phyloP scores from a whole-genome alignment of 208 protist species.

The Trypanosoma lewisi region DNA sequence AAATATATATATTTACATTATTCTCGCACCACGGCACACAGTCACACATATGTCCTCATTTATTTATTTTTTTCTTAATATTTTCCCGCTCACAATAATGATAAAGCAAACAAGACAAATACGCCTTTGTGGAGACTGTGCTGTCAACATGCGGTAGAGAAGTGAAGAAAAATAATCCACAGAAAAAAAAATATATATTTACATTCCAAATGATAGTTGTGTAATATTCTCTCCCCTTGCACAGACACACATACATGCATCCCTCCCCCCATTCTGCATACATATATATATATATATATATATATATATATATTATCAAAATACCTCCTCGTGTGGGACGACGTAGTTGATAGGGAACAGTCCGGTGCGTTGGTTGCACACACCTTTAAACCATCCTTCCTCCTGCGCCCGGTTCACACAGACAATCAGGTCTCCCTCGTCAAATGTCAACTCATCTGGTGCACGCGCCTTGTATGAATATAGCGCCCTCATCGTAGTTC shows the following conservation, averaged over 20 bases:
- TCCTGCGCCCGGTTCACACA: constrained; percentile 72
- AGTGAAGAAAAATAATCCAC: not conserved
- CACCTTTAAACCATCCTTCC: constrained; percentile 89
- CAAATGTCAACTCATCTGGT: constrained; percentile 86
- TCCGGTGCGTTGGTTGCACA: constrained; percentile 87
- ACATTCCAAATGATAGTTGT: too few species aligned
- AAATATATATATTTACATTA: too few species aligned
- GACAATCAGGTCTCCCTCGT: constrained; percentile 67
- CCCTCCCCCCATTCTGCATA: not conserved
- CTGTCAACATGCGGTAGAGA: not conserved
- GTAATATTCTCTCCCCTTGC: too few species aligned
- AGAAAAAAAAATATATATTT: constrained; percentile 13
- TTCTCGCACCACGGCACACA: too few species aligned
- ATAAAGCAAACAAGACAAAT: not conserved
- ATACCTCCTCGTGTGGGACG: constrained; percentile 13
- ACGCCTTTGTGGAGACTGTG: not conserved
- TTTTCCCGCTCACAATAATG: too few species aligned
- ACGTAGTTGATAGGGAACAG: constrained; percentile 91
- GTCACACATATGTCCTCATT: too few species aligned
- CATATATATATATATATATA: constrained; percentile 15
- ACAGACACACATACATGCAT: constrained; percentile 6
- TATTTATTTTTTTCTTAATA: too few species aligned
- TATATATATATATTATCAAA: not conserved
- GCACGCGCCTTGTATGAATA: constrained; percentile 77
- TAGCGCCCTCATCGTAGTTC: constrained; percentile 59